phyloP scores from a whole-genome alignment of 139 green algal species.

The Chlamydomonas schloesseri region DNA sequence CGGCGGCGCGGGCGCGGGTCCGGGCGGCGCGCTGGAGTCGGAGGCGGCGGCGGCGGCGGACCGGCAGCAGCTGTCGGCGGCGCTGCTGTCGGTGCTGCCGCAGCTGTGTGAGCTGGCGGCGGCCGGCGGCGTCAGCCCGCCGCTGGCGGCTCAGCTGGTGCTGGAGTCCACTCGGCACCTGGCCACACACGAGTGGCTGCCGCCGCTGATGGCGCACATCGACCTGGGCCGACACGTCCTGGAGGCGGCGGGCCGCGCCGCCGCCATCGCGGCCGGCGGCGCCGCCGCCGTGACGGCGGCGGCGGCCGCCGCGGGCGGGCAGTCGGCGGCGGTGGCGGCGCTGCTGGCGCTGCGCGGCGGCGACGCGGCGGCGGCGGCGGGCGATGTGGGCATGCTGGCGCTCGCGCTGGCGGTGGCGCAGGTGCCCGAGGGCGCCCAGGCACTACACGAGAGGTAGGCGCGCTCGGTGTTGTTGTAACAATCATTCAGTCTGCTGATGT shows the following conservation, averaged over 20 bases:
- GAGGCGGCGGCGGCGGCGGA: neutral
- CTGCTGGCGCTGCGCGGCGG: neutral
- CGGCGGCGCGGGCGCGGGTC: neutral
- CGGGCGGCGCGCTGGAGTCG: neutral
- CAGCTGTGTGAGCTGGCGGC: conserved; percentile 33
- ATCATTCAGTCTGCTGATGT: too few species aligned
- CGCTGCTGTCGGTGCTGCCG: conserved; percentile 32
- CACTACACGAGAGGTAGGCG: conserved; percentile 47
- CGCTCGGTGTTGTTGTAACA: too few species aligned
- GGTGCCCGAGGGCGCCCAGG: conserved; percentile 51
- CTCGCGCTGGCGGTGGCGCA: conserved; percentile 52
- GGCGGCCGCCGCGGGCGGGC: neutral
- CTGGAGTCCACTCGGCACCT: conserved; percentile 22
- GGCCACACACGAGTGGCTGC: conserved; percentile 23
- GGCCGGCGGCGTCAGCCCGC: conserved; percentile 5
- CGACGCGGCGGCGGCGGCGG: neutral
- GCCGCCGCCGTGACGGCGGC: neutral
- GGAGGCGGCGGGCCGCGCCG: conserved; percentile 5
- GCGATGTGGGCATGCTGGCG: conserved; percentile 59
- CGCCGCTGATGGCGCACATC: neutral
- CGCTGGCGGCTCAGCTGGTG: conserved; percentile 37
- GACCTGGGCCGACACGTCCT: conserved; percentile 20
- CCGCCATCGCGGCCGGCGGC: neutral
- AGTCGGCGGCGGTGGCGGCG: neutral
- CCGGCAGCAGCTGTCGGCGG: conserved; percentile 10